Evolutionary conservation across 1,139 yeast species (phyloP).

Genomic region (Geotrichum cucujoidarum): DNA sequence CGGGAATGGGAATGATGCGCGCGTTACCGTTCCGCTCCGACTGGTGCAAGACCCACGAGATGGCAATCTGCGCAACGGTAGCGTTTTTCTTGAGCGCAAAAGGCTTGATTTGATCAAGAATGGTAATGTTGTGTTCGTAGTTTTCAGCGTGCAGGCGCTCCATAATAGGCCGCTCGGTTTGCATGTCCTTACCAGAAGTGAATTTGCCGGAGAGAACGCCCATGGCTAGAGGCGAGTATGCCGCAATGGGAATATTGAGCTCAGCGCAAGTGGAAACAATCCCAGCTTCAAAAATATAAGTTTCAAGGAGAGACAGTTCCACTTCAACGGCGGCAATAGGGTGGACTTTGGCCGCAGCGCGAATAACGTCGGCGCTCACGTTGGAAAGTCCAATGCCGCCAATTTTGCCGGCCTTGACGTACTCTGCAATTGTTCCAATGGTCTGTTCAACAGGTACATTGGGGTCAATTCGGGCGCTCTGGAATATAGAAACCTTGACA

Average conservation of each 20-base stretch:
- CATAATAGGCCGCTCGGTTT: constrained; percentile 48
- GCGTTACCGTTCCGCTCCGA: constrained; percentile 46
- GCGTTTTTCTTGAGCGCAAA: constrained; percentile 45
- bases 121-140: constrained; percentile 46
- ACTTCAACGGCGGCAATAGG: constrained; percentile 68
- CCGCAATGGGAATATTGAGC: constrained; percentile 59
- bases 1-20: constrained; percentile 70
- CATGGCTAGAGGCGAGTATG: constrained; percentile 79
- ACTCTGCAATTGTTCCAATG: constrained; percentile 29
- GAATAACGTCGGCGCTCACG: constrained; percentile 55
- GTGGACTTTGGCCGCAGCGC: constrained; percentile 47
- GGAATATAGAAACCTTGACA: constrained; percentile 48
- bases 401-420: constrained; percentile 39
- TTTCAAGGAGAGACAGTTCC: constrained; percentile 66
- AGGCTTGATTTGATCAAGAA: constrained; percentile 45
- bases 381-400: constrained; percentile 68
- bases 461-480: constrained; percentile 63
- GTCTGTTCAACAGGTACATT: constrained; percentile 38
- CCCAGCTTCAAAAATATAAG: constrained; percentile 57
- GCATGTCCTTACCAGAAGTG: constrained; percentile 46
- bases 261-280: constrained; percentile 53
- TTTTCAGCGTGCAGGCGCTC: constrained; percentile 60
- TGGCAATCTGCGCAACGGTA: constrained; percentile 63
- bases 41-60: constrained; percentile 58
- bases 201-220: constrained; percentile 68